These are phyloP conservation scores for Thelephora aurantiotincta DNA, from an alignment of 768 basidiomycete species.

Conservation along the genomic window DNA sequence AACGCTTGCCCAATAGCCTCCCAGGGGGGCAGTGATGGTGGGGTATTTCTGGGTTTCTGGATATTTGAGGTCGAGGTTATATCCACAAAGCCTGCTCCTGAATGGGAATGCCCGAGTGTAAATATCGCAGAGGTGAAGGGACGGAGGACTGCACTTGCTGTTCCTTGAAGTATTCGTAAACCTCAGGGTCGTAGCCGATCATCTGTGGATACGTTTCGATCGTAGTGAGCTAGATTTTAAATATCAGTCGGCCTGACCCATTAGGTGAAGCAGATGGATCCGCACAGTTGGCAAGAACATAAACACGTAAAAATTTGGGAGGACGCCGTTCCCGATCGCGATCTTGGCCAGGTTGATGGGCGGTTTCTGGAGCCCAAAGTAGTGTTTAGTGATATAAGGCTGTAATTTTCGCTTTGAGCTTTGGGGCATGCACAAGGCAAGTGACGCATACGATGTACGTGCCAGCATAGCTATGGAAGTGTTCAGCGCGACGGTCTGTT, in stretches of 20 bases:
- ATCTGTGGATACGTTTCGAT: slow-evolving; percentile 65
- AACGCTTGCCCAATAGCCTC: neutral
- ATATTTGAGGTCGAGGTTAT: slow-evolving; percentile 53
- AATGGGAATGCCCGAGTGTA: too few relatives aligned
- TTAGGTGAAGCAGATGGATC: neutral
- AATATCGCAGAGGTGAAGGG: neutral
- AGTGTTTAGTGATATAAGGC: slow-evolving; percentile 67
- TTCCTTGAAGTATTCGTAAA: slow-evolving; percentile 52
- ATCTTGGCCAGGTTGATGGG: slow-evolving; percentile 58
- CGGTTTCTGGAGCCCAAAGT: slow-evolving; percentile 46
- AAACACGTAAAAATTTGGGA: slow-evolving; percentile 36
- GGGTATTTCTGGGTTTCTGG: slow-evolving; percentile 46
- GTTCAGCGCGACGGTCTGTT: slow-evolving; percentile 50
- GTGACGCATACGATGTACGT: slow-evolving; percentile 43
- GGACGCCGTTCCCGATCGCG: slow-evolving; percentile 55
- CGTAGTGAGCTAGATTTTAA: slow-evolving; percentile 28
- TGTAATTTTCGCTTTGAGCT: slow-evolving; percentile 12
- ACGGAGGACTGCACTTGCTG: slow-evolving; percentile 30
- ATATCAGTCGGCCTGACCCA: neutral
- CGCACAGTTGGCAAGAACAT: slow-evolving; percentile 44
- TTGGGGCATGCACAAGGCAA: neutral
- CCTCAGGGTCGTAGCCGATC: slow-evolving; percentile 54
- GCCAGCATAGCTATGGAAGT: slow-evolving; percentile 66
- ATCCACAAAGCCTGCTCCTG: slow-evolving; percentile 49
- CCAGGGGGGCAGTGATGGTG: slow-evolving; percentile 7